Conservation (phyloP, 345 rosid genomes). For the Camelina laxa region DNA sequence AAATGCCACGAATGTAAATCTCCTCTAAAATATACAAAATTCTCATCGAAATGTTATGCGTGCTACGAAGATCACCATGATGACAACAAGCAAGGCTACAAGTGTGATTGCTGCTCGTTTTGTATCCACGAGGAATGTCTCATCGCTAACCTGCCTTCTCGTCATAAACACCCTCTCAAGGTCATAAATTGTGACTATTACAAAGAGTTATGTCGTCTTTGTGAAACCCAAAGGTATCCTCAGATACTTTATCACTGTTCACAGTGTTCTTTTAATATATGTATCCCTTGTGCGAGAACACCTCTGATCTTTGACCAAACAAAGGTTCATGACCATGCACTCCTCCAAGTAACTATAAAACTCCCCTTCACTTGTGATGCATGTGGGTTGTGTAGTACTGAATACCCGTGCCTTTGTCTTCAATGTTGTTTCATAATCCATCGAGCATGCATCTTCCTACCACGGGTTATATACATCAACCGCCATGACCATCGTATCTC, state of each 20-base stretch:
- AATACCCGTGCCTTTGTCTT: slow-evolving; percentile 2
- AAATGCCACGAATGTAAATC: neutral
- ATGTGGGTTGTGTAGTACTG: neutral
- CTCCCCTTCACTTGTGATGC: neutral
- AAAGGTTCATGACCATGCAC: slow-evolving; percentile 14
- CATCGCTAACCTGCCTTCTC: neutral
- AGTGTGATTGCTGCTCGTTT: neutral
- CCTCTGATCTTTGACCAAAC: neutral
- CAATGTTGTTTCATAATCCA: neutral
- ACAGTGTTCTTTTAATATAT: neutral
- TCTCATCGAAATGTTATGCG: neutral
- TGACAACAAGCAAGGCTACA: slow-evolving; percentile 10
- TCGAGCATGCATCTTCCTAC: neutral
- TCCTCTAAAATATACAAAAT: neutral
- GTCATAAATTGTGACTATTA: neutral
- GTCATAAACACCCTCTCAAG: slow-evolving; percentile 23
- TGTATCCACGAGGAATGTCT: slow-evolving; percentile 20
- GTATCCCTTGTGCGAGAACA: slow-evolving; percentile 20
- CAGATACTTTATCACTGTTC: neutral
- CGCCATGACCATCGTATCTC: slow-evolving; percentile 21
- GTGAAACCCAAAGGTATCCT: neutral
- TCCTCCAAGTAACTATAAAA: neutral
- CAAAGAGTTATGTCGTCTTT: neutral
- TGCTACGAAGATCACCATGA: neutral
- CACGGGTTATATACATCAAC: slow-evolving; percentile 16